These are phyloP conservation scores for Colletotrichum incanum DNA, from an alignment of 2,329 filamentous ascomycete genomes.

Conservation along the genomic window DNA sequence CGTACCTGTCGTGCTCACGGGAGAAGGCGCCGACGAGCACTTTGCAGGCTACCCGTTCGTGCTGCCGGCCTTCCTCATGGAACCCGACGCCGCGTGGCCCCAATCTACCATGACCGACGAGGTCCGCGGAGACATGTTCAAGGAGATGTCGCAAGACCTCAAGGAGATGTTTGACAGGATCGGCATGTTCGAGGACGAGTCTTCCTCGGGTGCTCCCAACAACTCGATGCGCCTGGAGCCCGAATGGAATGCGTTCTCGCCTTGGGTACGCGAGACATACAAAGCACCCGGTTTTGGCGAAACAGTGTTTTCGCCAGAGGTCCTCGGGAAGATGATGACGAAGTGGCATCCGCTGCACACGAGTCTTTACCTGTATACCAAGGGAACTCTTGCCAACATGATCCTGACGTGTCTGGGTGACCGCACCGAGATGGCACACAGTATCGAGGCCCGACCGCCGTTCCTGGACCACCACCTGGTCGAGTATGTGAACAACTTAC, in stretches of 20 bases:
- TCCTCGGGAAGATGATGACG: conserved; percentile 46
- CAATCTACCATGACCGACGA: conserved; percentile 43
- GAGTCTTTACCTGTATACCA: conserved; percentile 49
- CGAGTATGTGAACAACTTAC: conserved; percentile 51
- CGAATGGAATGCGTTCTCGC: conserved; percentile 36
- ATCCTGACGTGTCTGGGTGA: conserved; percentile 53
- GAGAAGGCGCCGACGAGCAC: conserved; percentile 68
- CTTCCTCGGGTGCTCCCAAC: conserved; percentile 12
- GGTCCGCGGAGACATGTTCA: conserved; percentile 23
- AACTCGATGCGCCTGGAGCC: conserved; percentile 27
- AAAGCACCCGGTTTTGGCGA: conserved; percentile 42
- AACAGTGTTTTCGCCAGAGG: conserved; percentile 43
- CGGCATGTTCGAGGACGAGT: conserved; percentile 41
- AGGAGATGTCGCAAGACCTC: conserved; percentile 33
- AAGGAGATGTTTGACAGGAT: conserved; percentile 36
- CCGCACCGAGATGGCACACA: conserved; percentile 55
- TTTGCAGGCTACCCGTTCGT: conserved; percentile 68
- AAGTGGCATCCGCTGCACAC: conserved; percentile 52
- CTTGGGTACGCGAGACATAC: conserved; percentile 40
- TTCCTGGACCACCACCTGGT: conserved; percentile 54
- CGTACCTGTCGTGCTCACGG: conserved; percentile 69
- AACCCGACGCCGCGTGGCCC: conserved; percentile 59
- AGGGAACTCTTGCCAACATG: conserved; percentile 47
- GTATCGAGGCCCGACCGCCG: conserved; percentile 54
- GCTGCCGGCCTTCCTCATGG: conserved; percentile 63